Base-by-base conservation (phyloP, 2,329 filamentous ascomycete genomes). In the Massarina eburnea region DNA sequence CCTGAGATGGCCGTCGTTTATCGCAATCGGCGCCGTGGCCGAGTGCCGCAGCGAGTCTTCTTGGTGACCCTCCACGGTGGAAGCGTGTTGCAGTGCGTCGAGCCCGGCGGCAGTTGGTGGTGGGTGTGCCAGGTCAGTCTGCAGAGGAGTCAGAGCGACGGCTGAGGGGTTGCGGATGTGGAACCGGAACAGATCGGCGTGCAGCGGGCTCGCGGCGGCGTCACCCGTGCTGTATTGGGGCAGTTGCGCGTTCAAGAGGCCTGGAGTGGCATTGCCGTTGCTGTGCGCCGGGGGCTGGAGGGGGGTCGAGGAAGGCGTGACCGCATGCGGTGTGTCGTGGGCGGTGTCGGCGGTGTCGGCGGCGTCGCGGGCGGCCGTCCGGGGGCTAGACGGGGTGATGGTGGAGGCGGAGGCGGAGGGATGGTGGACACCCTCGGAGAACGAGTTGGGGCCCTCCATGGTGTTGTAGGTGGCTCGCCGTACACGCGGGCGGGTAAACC, bases 1-100 rank as follows among this genome's bases (percentile, higher is more conserved):
- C 40, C 72, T 56, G 47, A 76, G 50, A 39, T 59, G 60, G 43
- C 64, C 60, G 44, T 66, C 51, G 50, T 67, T 55, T 49, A 73
- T 64, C 52, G 54, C 62, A 61, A 67, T 72, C 46, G 66, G 68
- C 61, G 59, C 67, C 41, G 58, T 71, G 64, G 57, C 66, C 46
- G 61, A 63, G 52, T 62, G 55, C 51, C 58, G 56, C 51, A 60
- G 54, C 49, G 62, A 48, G 27, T 62, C 59, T 47, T 49, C 58
- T 43, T 54, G 50, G 41, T 48, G 55, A 48, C 55, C 64, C 53
- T 69, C 69, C 61, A 64, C 56, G 40, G 59, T 64, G 50, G 63
- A 58, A 26, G 66, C 58, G 39, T 59, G 51, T 52, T 41, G 48
- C 15, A 51, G 50, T 27, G 55, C 41, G 26, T 54, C 52, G 48